Conservation (phyloP, 1,284 basidiomycete genomes). For the Puccinia hordei region DNA sequence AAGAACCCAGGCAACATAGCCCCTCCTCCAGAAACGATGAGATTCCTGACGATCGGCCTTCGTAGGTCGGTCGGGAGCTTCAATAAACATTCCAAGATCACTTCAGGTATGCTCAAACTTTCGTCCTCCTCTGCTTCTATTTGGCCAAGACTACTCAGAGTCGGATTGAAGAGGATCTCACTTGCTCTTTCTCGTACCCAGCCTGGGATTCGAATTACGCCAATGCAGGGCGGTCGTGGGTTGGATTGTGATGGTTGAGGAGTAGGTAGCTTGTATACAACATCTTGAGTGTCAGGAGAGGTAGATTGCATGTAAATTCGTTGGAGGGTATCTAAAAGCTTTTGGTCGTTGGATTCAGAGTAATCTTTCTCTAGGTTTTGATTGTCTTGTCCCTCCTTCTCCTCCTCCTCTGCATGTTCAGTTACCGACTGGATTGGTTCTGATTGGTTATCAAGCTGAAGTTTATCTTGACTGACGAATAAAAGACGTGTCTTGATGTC, state of each 20-base stretch:
- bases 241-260: constrained; percentile 18
- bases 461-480: constrained; percentile 58
- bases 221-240: constrained; percentile 57
- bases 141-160: constrained; percentile 65
- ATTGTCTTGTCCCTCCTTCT: neutral
- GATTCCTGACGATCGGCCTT: constrained; percentile 73
- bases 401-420: constrained; percentile 7
- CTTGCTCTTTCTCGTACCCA: constrained; percentile 90
- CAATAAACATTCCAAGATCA: neutral
- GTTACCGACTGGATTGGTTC: constrained; percentile 22
- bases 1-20: constrained; percentile 90
- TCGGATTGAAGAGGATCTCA: constrained; percentile 84
- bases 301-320: constrained; percentile 44
- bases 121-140: constrained; percentile 72
- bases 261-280: constrained; percentile 50
- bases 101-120: constrained; percentile 10
- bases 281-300: constrained; percentile 47
- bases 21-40: constrained; percentile 84
- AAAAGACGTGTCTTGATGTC: constrained; percentile 39
- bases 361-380: constrained; percentile 2
- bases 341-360: constrained; percentile 6
- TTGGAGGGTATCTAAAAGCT: constrained; percentile 41
- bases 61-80: constrained; percentile 87
- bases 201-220: constrained; percentile 81
- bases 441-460: constrained; percentile 26